Evolutionary conservation across 2,329 filamentous ascomycete genomes (phyloP).

Genomic region (Pseudocercospora macadamiae): DNA sequence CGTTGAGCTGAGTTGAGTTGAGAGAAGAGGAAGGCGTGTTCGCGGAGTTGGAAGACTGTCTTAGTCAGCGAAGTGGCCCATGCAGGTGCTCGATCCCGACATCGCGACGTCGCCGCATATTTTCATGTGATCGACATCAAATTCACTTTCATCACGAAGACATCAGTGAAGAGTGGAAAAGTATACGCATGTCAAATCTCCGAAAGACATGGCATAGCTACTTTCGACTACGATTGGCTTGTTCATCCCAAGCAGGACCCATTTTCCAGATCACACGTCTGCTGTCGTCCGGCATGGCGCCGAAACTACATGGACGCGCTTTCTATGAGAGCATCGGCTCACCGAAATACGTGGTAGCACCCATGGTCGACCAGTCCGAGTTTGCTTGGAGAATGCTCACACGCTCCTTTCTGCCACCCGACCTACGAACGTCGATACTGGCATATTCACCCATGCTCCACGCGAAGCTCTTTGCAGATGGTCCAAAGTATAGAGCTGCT

Average conservation of each 20-base stretch:
- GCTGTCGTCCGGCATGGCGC: conserved; percentile 28
- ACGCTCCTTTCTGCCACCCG: conserved; percentile 80
- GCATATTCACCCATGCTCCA: conserved; percentile 97
- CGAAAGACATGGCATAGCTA: neutral
- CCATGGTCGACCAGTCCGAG: conserved; percentile 98
- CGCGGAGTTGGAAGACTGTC: no score
- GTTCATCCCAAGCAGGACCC: neutral
- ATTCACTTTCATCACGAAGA: no score
- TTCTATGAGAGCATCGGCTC: conserved; percentile 96
- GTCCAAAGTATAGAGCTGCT: conserved; percentile 71
- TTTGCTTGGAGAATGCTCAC: conserved; percentile 97
- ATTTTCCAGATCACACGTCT: neutral
- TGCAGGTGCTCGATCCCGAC: no score
- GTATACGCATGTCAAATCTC: no score
- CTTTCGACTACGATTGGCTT: neutral
- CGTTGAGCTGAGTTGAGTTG: no score
- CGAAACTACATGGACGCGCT: conserved; percentile 64
- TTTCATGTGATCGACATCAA: no score
- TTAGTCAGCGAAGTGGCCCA: no score
- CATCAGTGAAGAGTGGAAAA: no score
- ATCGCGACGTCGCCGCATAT: no score
- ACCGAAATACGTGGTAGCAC: conserved; percentile 86
- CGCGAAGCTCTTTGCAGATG: conserved; percentile 81
- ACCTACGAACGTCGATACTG: conserved; percentile 65
- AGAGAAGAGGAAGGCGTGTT: no score